A percentile compares a stretch with the other conserved stretches of the same genome.
phyloP scores from a whole-genome alignment of 371 early-diverging fungal species.

The Mucor racemosus region DNA sequence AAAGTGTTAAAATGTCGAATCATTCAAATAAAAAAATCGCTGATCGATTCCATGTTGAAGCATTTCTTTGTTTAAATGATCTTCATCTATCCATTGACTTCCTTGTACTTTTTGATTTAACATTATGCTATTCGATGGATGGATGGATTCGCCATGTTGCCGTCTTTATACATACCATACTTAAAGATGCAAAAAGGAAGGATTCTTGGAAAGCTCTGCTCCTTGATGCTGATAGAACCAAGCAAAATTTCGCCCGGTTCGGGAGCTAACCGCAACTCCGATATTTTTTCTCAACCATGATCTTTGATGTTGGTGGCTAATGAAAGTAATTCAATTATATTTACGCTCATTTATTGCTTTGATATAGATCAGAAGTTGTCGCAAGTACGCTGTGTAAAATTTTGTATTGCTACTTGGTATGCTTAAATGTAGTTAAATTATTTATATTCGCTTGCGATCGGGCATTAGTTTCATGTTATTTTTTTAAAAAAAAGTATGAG shows the following conservation, averaged over 20 bases:
- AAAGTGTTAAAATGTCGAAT: not conserved
- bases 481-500: too few species aligned
- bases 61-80: not conserved
- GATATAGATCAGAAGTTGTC: too few species aligned
- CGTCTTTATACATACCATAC: constrained; percentile 17
- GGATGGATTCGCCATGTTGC: constrained; percentile 8
- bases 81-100: not conserved
- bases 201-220: constrained; percentile 12
- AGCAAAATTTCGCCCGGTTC: constrained; percentile 12
- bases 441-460: too few species aligned
- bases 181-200: constrained; percentile 24
- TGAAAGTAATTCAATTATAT: too few species aligned
- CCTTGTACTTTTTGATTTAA: not conserved
- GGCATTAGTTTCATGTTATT: too few species aligned
- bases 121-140: constrained; percentile 10
- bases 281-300: too few species aligned
- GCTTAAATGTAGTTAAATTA: too few species aligned
- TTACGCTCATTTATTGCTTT: not conserved
- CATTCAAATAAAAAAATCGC: not conserved
- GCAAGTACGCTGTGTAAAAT: too few species aligned
- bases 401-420: too few species aligned
- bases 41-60: not conserved
- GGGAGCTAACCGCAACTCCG: constrained; percentile 3
- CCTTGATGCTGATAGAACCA: constrained; percentile 9
- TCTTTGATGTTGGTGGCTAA: too few species aligned